Base-by-base conservation (phyloP, 202 grass and related monocot species). In the Carex arenaria region DNA sequence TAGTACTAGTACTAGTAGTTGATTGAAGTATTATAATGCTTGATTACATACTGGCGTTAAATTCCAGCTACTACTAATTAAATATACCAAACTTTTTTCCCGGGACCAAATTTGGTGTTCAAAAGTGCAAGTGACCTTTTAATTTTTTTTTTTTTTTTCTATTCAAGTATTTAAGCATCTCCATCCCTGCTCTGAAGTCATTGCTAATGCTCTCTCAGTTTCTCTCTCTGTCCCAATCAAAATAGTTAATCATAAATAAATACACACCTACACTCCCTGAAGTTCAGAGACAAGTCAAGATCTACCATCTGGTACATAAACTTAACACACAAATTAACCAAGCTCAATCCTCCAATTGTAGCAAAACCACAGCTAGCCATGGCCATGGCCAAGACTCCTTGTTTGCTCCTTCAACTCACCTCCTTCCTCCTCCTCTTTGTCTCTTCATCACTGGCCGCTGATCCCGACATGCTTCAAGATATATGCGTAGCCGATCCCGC, bases 401-500 rank as follows among this genome's bases (percentile, higher is more conserved):
- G 10, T 10, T 49, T 49, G 45, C 26, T 54, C n/a, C 64, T 69
- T 36, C 10, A 64, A 22, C 53, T 82, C 45, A 10, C 72, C 47
- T 45, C 42, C 31, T 65, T 77, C 65, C 61, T 90, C 82, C 14
- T 83, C 7, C 59, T 83, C 51, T 85, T 86, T 1, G 61, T 61
- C 30, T n/a, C 75, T 49, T 84, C 61, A 1, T 79, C 74, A 61
- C 30, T 87, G 22, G 82, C 84, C 10, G 72, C 86, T 53, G 93
- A 95, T 67, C 86, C 93, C 0, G 90, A 92, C 75, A 7, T 89
- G 84, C 93, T 95, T 68, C 93, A 95, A 78, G 93, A 92, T 79
- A 59, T 95, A 67, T 95, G 93, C 47, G 90, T 90, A 68, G 93
- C 90, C 3, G 88, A 95, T 30, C 82, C 86, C 40, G 43, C 86